phyloP scores from a whole-genome alignment of 371 early-diverging fungal species.

The Parasitella parasitica region DNA sequence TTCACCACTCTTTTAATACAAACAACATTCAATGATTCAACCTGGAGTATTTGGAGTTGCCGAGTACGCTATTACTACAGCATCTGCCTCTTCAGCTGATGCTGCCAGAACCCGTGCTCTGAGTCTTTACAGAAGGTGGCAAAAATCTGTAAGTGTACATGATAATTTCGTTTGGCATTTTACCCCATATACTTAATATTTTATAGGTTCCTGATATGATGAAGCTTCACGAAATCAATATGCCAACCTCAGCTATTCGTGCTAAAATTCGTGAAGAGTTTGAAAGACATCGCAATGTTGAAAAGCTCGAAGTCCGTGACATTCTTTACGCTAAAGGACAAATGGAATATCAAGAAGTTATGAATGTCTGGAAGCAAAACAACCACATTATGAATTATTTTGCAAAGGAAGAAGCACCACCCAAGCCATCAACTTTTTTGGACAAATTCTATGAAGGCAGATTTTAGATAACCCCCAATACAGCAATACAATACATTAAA shows the following conservation, averaged over 20 bases:
- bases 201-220: constrained; percentile 79
- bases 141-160: constrained; percentile 56
- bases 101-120: constrained; percentile 62
- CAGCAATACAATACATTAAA: background rate
- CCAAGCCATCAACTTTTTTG: constrained; percentile 77
- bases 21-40: constrained; percentile 18
- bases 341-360: constrained; percentile 89
- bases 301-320: constrained; percentile 80
- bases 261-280: constrained; percentile 91
- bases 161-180: background rate
- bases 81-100: constrained; percentile 54
- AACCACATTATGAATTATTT: constrained; percentile 92
- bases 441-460: constrained; percentile 85
- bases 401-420: constrained; percentile 71
- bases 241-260: constrained; percentile 74
- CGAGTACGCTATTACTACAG: constrained; percentile 55
- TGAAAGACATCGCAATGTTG: constrained; percentile 84
- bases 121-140: constrained; percentile 66
- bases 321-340: constrained; percentile 86
- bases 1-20: constrained; percentile 12
- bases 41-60: constrained; percentile 42
- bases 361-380: constrained; percentile 95
- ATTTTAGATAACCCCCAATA: constrained; percentile 26
- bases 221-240: constrained; percentile 75
- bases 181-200: background rate